phyloP scores from a whole-genome alignment of 306 rosid species.

The Hippophae tibetana region DNA sequence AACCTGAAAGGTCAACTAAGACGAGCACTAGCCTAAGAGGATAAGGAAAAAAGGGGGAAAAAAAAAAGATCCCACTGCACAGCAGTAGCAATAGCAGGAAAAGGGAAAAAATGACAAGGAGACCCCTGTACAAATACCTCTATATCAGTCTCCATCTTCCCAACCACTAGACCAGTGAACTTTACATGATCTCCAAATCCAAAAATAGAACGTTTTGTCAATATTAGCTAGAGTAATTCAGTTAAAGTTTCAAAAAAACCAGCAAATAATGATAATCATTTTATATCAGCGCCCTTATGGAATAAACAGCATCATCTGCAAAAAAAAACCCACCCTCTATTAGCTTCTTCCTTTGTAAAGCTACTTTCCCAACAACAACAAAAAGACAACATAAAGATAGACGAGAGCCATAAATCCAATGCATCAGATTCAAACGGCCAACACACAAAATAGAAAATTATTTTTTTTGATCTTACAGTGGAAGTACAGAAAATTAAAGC shows the following conservation, averaged over 20 bases:
- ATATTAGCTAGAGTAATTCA: conserved; percentile 22
- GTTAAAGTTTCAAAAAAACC: conserved; percentile 42
- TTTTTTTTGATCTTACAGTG: too few relatives aligned
- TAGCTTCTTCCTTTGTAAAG: conserved; percentile 12
- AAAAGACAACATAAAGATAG: neutral
- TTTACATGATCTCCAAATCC: conserved; percentile 57
- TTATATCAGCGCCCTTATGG: conserved; percentile 40
- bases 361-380: neutral
- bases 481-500: too few relatives aligned
- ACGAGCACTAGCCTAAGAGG: conserved; percentile 70
- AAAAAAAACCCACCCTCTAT: conserved; percentile 15
- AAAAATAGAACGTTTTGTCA: conserved; percentile 39
- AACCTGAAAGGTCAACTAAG: conserved; percentile 43
- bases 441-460: too few relatives aligned
- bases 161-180: conserved; percentile 64
- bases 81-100: conserved; percentile 32
- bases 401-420: neutral
- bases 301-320: conserved; percentile 70
- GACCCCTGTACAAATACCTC: conserved; percentile 90
- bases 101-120: conserved; percentile 28
- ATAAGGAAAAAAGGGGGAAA: conserved; percentile 35
- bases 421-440: neutral
- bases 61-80: conserved; percentile 41
- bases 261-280: conserved; percentile 32
- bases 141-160: conserved; percentile 70